Conservation (phyloP, 1,139 yeast genomes). For the Yamadazyma trypodendri region DNA sequence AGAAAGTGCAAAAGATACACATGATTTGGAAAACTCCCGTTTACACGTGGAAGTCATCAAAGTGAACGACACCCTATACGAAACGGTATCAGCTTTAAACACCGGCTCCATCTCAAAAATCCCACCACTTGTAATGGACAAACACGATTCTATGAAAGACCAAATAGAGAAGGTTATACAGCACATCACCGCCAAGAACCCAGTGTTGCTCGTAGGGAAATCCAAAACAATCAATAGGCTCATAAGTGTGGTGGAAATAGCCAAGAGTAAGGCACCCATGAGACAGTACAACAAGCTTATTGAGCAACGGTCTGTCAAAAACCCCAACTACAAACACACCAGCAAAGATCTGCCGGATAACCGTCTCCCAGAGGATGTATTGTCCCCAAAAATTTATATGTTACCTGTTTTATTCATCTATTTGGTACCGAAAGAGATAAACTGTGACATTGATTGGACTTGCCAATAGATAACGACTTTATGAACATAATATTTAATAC, state of each 20-base stretch:
- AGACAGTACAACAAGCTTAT: conserved; percentile 15
- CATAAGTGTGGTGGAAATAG: conserved; percentile 15
- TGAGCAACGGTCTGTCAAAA: conserved; percentile 11
- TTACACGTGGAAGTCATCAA: conserved; percentile 2
- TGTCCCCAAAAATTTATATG: conserved; percentile 8
- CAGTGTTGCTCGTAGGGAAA: conserved; percentile 11
- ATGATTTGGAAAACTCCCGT: conserved; percentile 3
- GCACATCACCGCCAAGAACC: conserved; percentile 1
- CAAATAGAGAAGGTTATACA: conserved; percentile 12
- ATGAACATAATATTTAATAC: background rate
- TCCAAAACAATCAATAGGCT: conserved; percentile 13
- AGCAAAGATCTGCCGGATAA: no score
- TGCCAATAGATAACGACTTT: conserved; percentile 1
- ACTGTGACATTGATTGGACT: conserved; percentile 5
- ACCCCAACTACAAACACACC: conserved; percentile 9
- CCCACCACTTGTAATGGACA: conserved; percentile 11
- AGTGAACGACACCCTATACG: background rate
- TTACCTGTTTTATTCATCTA: conserved; percentile 15
- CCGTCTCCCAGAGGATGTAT: no score
- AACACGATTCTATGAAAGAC: conserved; percentile 12
- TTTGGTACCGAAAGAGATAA: conserved; percentile 10
- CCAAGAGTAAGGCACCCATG: conserved; percentile 10
- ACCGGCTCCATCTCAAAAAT: background rate
- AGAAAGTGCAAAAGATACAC: conserved; percentile 1
- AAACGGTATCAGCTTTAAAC: background rate